A percentile compares a stretch with the other conserved stretches of the same genome.
Evolutionary conservation across 768 basidiomycete genomes (phyloP).

Genomic region (Scleroderma citrinum): DNA sequence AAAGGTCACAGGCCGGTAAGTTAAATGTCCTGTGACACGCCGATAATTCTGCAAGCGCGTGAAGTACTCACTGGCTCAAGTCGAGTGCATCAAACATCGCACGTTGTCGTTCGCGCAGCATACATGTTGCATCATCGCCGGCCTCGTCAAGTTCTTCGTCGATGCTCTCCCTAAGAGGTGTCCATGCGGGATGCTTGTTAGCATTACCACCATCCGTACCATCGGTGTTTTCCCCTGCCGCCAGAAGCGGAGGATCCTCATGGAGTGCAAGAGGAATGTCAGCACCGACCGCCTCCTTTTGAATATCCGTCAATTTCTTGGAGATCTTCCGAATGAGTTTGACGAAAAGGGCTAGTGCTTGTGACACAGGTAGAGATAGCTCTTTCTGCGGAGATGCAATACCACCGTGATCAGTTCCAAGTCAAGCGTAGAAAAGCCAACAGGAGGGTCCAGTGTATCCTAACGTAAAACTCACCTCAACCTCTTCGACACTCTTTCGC

Average conservation of each 20-base stretch:
- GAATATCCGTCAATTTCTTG: constrained; percentile 68
- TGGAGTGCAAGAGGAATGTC: constrained; percentile 45
- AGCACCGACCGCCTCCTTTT: constrained; percentile 69
- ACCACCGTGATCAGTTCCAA: constrained; percentile 1
- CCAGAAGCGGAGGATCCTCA: constrained; percentile 5
- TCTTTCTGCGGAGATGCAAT: constrained; percentile 48
- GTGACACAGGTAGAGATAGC: constrained; percentile 77
- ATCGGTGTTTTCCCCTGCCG: constrained; percentile 10
- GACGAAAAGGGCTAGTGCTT: constrained; percentile 84
- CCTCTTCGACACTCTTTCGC: constrained; percentile 81
- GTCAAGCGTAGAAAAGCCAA: neutral
- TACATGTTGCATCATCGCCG: constrained; percentile 56
- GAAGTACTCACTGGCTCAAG: constrained; percentile 67
- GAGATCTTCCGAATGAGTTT: constrained; percentile 86
- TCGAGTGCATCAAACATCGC: constrained; percentile 88
- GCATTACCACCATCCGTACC: constrained; percentile 11
- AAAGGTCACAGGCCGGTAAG: constrained; percentile 1
- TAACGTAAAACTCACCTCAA: constrained; percentile 53
- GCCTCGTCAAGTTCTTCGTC: constrained; percentile 74
- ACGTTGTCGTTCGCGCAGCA: constrained; percentile 64
- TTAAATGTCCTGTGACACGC: neutral
- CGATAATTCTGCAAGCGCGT: neutral
- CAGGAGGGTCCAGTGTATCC: no score
- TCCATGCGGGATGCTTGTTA: constrained; percentile 26
- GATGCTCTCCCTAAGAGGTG: constrained; percentile 41